Evolutionary conservation across 2,329 filamentous ascomycete species (phyloP), one percentile per base, ranked within the genome.

Genomic region (Remersonia thermophila): DNA sequence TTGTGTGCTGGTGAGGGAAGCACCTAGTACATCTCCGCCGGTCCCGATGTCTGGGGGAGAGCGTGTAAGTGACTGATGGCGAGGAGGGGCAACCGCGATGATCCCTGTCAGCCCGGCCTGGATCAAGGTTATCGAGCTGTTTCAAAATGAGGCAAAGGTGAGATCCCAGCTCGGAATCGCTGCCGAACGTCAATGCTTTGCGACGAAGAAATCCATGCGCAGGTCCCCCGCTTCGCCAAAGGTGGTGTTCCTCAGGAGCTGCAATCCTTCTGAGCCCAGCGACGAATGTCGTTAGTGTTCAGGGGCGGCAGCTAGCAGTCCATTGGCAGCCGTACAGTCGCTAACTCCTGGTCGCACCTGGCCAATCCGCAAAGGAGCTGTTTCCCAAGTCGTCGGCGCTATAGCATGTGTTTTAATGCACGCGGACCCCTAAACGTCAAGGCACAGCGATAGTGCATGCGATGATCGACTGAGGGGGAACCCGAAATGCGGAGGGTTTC

Each of bases 321-420:
- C 20, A 23, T 23, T 5, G 20, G 9, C 5, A 9, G 20, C 9
- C 5, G 20, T 23, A n/a, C n/a, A n/a, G n/a, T n/a, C n/a, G 20
- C 20, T 5, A 23, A 32, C 37, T 36, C 33, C 26, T 33, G 10
- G 28, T 13, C 11, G 10, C 27, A 31, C 42, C 42, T 41, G 38
- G 35, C 17, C 36, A 42, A 38, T 43, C 16, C 43, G 38, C 35
- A 39, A 36, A 14, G 27, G 34, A 31, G 27, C 11, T n/a, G 13
- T 28, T 27, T 25, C 29, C 15, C 35, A 16, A 33, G 18, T 17
- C 14, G 16, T 32, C 30, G 20, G 30, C 27, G 37, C 35, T 43
- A 48, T 47, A 48, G 45, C 40, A 47, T 43, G 36, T n/a, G 32
- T 37, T 12, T 32, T 46, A 47, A 43, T 37, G 30, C 38, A 34